A percentile compares a stretch with the other conserved stretches of the same genome.
phyloP scores from a whole-genome alignment of 495 filamentous ascomycete species.

The Xylaria flabelliformis region DNA sequence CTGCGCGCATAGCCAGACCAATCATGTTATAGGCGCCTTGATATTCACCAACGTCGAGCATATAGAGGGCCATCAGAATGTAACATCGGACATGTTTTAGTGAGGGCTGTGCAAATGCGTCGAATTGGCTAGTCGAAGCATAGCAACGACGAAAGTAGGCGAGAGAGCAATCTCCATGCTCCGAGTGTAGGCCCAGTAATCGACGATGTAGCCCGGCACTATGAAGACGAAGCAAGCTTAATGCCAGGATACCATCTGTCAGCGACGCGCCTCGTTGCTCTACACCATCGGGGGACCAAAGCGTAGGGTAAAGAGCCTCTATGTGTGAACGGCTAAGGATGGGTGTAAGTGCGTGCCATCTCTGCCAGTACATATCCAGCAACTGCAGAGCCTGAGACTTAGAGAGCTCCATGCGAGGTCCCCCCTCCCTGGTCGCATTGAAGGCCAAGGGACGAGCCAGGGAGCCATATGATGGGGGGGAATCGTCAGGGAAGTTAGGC shows the following conservation, averaged over 20 bases:
- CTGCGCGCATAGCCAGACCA: conserved; percentile 41
- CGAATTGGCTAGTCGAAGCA: conserved; percentile 33
- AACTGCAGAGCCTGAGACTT: conserved; percentile 31
- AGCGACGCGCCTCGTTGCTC: conserved; percentile 29
- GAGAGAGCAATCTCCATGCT: conserved; percentile 34
- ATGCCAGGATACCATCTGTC: conserved; percentile 36
- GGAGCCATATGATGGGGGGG: conserved; percentile 31
- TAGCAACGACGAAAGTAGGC: conserved; percentile 42
- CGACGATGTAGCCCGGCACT: conserved; percentile 37
- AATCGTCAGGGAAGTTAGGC: conserved; percentile 26
- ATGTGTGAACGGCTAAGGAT: conserved; percentile 31
- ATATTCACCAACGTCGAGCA: conserved; percentile 28
- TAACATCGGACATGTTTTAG: conserved; percentile 38
- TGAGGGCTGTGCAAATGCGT: conserved; percentile 29
- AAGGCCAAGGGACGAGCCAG: conserved; percentile 25
- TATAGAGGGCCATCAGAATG: conserved; percentile 27
- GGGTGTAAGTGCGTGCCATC: conserved; percentile 31
- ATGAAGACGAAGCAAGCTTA: conserved; percentile 37
- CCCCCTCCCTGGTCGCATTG: conserved; percentile 15
- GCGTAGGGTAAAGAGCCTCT: conserved; percentile 20
- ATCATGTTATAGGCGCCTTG: conserved; percentile 45
- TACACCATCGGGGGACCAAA: conserved; percentile 18
- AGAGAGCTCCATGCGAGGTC: conserved; percentile 32
- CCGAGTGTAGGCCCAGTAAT: conserved; percentile 36
- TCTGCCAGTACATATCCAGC: conserved; percentile 38